A percentile compares a stretch with the other conserved stretches of the same genome.
Evolutionary conservation across 495 filamentous ascomycete genomes (phyloP).

Genomic region (Daldinia bambusicola): DNA sequence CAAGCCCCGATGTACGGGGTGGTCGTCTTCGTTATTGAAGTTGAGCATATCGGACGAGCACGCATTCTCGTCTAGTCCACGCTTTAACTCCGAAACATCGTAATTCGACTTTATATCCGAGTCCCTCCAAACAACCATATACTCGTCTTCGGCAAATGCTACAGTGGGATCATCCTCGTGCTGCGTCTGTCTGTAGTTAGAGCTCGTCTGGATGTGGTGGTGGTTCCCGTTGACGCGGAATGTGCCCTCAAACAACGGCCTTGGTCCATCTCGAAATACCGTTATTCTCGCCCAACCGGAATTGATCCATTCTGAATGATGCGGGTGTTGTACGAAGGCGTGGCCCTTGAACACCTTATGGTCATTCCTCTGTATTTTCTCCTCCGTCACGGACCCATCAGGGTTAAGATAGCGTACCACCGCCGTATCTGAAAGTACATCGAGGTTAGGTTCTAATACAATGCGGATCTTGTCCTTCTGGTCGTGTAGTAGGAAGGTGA

Average conservation of each 20-base stretch:
- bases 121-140: conserved; percentile 91
- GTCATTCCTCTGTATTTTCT: conserved; percentile 73
- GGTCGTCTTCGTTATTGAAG: conserved; percentile 74
- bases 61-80: conserved; percentile 40
- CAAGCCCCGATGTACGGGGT: conserved; percentile 67
- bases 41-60: conserved; percentile 74
- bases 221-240: conserved; percentile 83
- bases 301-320: conserved; percentile 74
- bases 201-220: conserved; percentile 85
- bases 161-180: conserved; percentile 78
- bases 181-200: conserved; percentile 78
- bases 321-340: conserved; percentile 71
- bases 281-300: conserved; percentile 88
- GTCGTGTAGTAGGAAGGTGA: conserved; percentile 79
- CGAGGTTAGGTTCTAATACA: conserved; percentile 88
- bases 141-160: conserved; percentile 70
- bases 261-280: conserved; percentile 75
- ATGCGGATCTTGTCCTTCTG: conserved; percentile 77
- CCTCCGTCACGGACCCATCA: conserved; percentile 72
- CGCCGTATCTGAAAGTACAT: conserved; percentile 83
- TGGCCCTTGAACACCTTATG: conserved; percentile 88
- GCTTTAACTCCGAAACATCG: conserved; percentile 50
- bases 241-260: conserved; percentile 89
- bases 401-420: conserved; percentile 73
- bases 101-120: conserved; percentile 73